Evolutionary conservation across 495 filamentous ascomycete genomes (phyloP), one percentile per base, ranked within the genome.

Genomic region (Podospora tetraspora): DNA sequence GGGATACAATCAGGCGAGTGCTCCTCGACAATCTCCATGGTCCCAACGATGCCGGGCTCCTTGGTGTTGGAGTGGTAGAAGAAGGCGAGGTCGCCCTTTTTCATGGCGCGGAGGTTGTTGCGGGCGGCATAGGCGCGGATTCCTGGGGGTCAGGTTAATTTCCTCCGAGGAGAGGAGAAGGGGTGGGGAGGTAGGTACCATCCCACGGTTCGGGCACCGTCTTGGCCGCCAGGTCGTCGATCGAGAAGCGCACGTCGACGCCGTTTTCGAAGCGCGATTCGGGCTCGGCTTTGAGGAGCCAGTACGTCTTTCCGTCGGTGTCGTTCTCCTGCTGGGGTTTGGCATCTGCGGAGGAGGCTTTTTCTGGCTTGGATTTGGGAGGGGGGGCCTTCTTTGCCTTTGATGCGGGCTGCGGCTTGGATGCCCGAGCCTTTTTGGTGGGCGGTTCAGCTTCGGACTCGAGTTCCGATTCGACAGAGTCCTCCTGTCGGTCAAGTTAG

Each of bases 1-100:
- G 32, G 78, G 84, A 75, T 83, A 92, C 91, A 81, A 73, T 99
- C 95, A 8, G 87, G 81, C 1, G 89, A 87, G 71, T 92, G 88
- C 78, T 96, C 92, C 69, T 86, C 79, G 3, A 96, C 92, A 74
- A 99, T 90, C 77, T 96, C 91, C 92, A 97, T 96, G 9, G 90
- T 86, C n/a, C 95, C 95, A 5, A 89, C 93, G 62, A 99, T 91
- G 3, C 92, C 94, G 0, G 95, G 94, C 32, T 88, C 84, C 78
- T 95, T 96, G 81, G 91, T 93, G 74, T 93, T 96, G n/a, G 91
- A 94, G 80, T 97, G 94, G 76, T 99, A 99, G 82, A 99, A 97
- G 80, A 99, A 97, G 43, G 93, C 94, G 58, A 91, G 81, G 70
- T 99, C 95, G 57, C 95, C 94, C 70, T 89, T 86, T 77, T 91